Evolutionary conservation across 768 basidiomycete species (phyloP).

Genomic region (Guyanaporus albipodus): DNA sequence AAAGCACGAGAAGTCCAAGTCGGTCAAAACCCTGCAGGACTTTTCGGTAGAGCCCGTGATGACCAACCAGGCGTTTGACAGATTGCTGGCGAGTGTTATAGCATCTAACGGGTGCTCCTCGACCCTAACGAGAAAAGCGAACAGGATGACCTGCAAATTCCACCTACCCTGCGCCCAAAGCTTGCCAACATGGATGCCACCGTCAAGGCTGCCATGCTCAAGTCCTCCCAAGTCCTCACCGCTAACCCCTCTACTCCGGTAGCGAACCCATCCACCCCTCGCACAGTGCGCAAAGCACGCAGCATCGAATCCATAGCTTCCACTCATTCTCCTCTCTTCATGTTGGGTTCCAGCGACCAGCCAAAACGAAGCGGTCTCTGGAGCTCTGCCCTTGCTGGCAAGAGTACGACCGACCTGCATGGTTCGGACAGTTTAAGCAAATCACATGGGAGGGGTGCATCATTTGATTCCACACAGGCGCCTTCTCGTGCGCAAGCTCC

Average conservation of each 20-base stretch:
- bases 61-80: conserved; percentile 74
- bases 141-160: conserved; percentile 89
- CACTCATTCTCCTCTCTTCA: conserved; percentile 39
- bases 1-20: conserved; percentile 42
- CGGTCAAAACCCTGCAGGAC: conserved; percentile 42
- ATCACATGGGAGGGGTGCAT: conserved; percentile 55
- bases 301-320: conserved; percentile 70
- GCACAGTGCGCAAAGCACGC: conserved; percentile 60
- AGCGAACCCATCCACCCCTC: conserved; percentile 42
- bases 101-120: too few relatives aligned
- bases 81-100: conserved; percentile 62
- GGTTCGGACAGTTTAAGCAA: conserved; percentile 27
- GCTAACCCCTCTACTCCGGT: conserved; percentile 34
- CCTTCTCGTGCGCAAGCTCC: conserved; percentile 54
- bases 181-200: conserved; percentile 76
- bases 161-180: conserved; percentile 70
- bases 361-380: conserved; percentile 23
- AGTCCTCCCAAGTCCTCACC: conserved; percentile 69
- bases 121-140: conserved; percentile 4
- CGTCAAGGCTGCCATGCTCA: conserved; percentile 90
- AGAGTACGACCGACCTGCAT: conserved; percentile 31
- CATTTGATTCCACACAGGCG: conserved; percentile 51
- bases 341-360: conserved; percentile 35
- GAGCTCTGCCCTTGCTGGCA: conserved; percentile 27
- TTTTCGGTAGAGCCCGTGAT: conserved; percentile 34